These are phyloP conservation scores for Prunus dulcis DNA, from an alignment of 306 rosid species.

Conservation along the genomic window DNA sequence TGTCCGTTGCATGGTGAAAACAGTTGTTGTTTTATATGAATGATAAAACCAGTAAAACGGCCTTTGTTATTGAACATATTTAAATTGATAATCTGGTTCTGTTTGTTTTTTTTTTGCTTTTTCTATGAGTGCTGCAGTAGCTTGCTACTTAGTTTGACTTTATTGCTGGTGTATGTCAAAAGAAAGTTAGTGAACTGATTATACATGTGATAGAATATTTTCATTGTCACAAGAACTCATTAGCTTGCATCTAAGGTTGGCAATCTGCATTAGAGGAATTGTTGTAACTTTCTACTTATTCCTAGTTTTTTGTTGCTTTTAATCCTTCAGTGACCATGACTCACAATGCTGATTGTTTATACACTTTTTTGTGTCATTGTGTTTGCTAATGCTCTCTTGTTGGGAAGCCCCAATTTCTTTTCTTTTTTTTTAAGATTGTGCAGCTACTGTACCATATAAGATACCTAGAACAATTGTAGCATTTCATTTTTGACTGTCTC, in stretches of 20 bases:
- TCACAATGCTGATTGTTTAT: too few species aligned
- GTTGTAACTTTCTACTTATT: too few species aligned
- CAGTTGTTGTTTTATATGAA: neutral
- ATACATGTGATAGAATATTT: neutral
- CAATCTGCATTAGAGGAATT: too few species aligned
- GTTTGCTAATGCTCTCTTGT: neutral
- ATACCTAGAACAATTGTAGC: neutral
- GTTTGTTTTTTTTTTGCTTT: too few species aligned
- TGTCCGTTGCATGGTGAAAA: neutral
- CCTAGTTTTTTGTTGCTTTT: too few species aligned
- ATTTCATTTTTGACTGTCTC: neutral
- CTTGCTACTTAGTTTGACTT: neutral
- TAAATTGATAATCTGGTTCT: too few species aligned
- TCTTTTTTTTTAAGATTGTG: neutral
- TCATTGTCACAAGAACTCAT: too few species aligned
- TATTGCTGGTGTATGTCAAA: neutral
- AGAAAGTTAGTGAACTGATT: neutral
- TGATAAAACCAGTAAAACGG: neutral
- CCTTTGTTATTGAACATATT: neutral
- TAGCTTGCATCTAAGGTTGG: too few species aligned
- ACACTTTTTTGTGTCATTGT: neutral
- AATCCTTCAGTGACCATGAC: too few species aligned
- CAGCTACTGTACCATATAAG: neutral
- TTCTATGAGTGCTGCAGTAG: neutral
- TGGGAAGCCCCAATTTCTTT: neutral